A percentile compares a stretch with the other conserved stretches of the same genome.
These are phyloP conservation scores for Hygrocybe punicea DNA, from an alignment of 768 basidiomycete genomes.

Conservation along the genomic window DNA sequence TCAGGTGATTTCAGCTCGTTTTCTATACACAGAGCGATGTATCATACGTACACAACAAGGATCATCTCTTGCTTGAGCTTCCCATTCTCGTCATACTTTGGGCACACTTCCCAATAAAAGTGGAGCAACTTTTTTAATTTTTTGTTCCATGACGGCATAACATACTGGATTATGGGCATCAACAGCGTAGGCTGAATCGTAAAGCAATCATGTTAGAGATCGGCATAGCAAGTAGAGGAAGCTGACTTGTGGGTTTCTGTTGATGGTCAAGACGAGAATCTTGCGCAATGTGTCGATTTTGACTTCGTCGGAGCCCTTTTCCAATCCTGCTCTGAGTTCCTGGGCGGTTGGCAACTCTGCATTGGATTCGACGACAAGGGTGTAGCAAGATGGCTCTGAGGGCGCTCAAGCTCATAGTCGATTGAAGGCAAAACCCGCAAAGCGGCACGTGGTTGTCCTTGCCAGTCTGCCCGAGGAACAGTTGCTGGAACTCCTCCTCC, in stretches of 20 bases:
- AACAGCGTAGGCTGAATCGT: conserved; percentile 72
- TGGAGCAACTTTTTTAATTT: conserved; percentile 94
- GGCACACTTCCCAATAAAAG: conserved; percentile 97
- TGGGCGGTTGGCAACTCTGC: conserved; percentile 74
- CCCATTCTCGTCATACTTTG: conserved; percentile 93
- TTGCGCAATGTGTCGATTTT: conserved; percentile 94
- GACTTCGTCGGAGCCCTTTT: conserved; percentile 96
- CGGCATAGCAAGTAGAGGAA: not conserved
- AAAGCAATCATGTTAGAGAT: not conserved
- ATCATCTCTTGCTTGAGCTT: conserved; percentile 99
- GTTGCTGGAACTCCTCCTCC: conserved; percentile 69
- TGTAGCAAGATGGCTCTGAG: conserved; percentile 70
- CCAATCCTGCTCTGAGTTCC: conserved; percentile 77
- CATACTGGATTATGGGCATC: conserved; percentile 99
- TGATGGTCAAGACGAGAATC: conserved; percentile 91
- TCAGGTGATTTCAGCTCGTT: conserved; percentile 12
- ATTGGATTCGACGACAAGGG: conserved; percentile 69
- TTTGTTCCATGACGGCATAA: conserved; percentile 93
- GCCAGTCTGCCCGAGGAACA: conserved; percentile 53
- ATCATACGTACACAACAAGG: conserved; percentile 79
- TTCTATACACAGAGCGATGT: not conserved
- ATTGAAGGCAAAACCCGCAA: not conserved
- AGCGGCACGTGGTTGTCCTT: not conserved
- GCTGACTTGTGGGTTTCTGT: conserved; percentile 87
- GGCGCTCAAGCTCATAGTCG: conserved; percentile 31